phyloP scores from a whole-genome alignment of 2,329 filamentous ascomycete species.

The Fonsecaea pedrosoi region DNA sequence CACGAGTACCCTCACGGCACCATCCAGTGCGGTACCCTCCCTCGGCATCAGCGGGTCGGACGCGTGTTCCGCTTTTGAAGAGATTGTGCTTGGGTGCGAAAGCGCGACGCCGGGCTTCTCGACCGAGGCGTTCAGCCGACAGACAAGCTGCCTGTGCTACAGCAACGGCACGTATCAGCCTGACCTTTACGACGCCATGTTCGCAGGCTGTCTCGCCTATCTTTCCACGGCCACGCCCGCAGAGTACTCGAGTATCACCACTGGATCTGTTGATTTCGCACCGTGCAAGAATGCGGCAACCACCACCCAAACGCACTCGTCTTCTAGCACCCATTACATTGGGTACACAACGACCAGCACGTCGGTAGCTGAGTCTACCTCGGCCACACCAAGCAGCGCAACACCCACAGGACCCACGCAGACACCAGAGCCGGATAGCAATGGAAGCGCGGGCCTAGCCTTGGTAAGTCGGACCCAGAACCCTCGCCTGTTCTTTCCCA shows the following conservation, averaged over 20 bases:
- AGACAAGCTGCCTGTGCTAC: slow-evolving; percentile 5
- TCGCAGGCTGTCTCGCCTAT: slow-evolving; percentile 2
- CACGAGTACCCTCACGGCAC: not conserved
- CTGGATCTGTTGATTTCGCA: not conserved
- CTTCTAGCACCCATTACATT: not conserved
- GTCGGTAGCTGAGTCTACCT: not conserved
- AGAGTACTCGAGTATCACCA: not conserved
- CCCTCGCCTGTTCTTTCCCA: not conserved
- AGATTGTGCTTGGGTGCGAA: slow-evolving; percentile 92
- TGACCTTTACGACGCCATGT: not conserved
- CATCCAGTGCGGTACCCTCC: not conserved
- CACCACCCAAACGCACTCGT: not conserved
- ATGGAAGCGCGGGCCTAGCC: not conserved
- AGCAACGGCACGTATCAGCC: slow-evolving; percentile 6
- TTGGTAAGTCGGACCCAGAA: not conserved
- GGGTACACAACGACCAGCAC: not conserved
- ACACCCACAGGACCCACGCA: not conserved
- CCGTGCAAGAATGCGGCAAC: slow-evolving; percentile 36
- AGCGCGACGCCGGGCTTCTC: slow-evolving; percentile 66
- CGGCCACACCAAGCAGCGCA: not conserved
- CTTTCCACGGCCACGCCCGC: not conserved
- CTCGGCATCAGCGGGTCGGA: not conserved
- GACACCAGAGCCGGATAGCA: not conserved
- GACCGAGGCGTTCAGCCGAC: slow-evolving; percentile 3
- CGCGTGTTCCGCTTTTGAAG: not conserved